Evolutionary conservation across 164 flowering plant genomes (phyloP).

Genomic region (Hamamelis virginiana): DNA sequence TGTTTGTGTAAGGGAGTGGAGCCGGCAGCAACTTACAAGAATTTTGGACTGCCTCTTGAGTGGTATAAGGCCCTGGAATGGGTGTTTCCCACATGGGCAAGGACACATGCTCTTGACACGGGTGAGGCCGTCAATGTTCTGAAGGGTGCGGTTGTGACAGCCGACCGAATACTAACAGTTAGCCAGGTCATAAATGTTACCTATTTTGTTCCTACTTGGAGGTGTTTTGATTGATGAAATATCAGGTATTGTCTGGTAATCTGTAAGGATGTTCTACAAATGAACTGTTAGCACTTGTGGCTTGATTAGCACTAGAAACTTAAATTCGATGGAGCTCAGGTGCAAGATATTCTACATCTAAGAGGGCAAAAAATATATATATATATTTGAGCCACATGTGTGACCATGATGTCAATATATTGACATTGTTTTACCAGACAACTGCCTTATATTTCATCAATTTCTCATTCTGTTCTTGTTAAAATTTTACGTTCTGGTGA

Average conservation of each 20-base stretch:
- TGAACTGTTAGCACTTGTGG: neutral
- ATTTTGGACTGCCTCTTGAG: conserved; percentile 77
- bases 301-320: neutral
- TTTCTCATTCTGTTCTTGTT: neutral
- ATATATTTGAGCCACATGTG: neutral
- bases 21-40: conserved; percentile 67
- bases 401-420: neutral
- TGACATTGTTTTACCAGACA: neutral
- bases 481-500: conserved; percentile 13
- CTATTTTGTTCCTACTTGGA: neutral
- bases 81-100: conserved; percentile 97
- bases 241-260: neutral
- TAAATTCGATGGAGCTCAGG: neutral
- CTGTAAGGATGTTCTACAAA: neutral
- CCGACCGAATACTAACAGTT: conserved; percentile 88
- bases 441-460: neutral
- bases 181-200: conserved; percentile 60
- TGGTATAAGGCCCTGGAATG: conserved; percentile 95
- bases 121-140: conserved; percentile 95
- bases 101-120: conserved; percentile 96
- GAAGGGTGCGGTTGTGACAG: conserved; percentile 91
- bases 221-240: neutral
- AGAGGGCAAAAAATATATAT: neutral
- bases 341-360: neutral
- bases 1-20: conserved; percentile 83